Percentiles rank a stretch among this genome's conserved stretches.
These are phyloP conservation scores for Neonectria coccinea DNA, from an alignment of 2,329 filamentous ascomycete genomes.

Conservation along the genomic window DNA sequence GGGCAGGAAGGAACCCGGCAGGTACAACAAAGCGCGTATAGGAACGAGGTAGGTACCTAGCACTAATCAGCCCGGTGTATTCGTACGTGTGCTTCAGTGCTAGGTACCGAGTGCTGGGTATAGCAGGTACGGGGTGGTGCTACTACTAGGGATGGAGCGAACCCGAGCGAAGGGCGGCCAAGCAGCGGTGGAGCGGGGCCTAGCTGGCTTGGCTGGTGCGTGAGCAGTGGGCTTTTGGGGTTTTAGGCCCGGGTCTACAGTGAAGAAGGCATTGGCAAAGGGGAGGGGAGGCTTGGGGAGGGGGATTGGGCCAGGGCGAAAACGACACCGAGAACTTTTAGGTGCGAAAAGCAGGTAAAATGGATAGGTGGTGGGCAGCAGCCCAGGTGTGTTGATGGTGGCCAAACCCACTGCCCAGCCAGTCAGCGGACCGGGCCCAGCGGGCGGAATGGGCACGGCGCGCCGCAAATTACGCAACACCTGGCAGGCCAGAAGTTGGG, in stretches of 20 bases:
- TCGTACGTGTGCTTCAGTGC: constrained; percentile 22
- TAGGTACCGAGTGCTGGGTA: not conserved
- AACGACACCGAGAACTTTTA: not conserved
- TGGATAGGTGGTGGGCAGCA: constrained; percentile 6
- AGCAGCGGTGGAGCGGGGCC: constrained; percentile 28
- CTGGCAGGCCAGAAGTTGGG: constrained; percentile 9
- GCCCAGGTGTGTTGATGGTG: not conserved
- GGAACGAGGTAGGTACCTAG: constrained; percentile 33
- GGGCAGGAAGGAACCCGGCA: constrained; percentile 24
- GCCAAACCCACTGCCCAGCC: constrained; percentile 6
- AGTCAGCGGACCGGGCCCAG: constrained; percentile 19
- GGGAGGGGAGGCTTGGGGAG: constrained; percentile 33
- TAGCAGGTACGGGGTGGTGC: not conserved
- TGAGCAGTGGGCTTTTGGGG: constrained; percentile 20
- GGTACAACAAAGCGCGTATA: constrained; percentile 27
- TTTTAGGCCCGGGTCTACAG: constrained; percentile 22
- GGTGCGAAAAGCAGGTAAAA: constrained; percentile 6
- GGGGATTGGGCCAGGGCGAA: constrained; percentile 2
- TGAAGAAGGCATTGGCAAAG: constrained; percentile 24
- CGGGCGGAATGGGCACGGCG: constrained; percentile 28
- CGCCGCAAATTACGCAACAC: constrained; percentile 27
- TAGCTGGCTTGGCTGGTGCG: constrained; percentile 34
- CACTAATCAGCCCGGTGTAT: constrained; percentile 30
- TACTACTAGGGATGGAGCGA: constrained; percentile 6
- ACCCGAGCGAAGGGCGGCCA: constrained; percentile 28